These are phyloP conservation scores for Lachancea mirantina DNA, from an alignment of 805 yeast species.

Conservation along the genomic window DNA sequence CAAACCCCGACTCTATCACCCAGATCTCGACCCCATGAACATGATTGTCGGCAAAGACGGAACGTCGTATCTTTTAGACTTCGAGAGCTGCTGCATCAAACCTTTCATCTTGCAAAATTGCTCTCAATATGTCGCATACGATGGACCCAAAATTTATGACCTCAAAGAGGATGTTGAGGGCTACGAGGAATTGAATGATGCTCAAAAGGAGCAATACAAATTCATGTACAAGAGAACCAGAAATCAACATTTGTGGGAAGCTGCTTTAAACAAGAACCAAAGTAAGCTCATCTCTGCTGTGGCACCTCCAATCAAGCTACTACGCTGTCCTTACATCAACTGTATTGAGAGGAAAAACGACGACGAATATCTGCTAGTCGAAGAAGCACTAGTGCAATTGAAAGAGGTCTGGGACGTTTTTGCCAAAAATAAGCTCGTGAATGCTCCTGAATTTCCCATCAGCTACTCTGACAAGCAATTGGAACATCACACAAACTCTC, in stretches of 20 bases:
- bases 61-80: slow-evolving; percentile 58
- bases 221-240: slow-evolving; percentile 86
- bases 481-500: slow-evolving; percentile 47
- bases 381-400: slow-evolving; percentile 59
- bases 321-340: slow-evolving; percentile 57
- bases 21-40: slow-evolving; percentile 90
- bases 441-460: slow-evolving; percentile 51
- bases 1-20: slow-evolving; percentile 65
- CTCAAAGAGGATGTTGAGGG: slow-evolving; percentile 68
- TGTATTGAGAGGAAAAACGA: slow-evolving; percentile 52
- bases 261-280: slow-evolving; percentile 54
- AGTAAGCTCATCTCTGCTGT: slow-evolving; percentile 72
- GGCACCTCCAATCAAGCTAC: slow-evolving; percentile 71
- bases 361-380: slow-evolving; percentile 54
- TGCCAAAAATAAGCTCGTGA: slow-evolving; percentile 49
- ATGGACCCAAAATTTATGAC: slow-evolving; percentile 80
- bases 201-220: slow-evolving; percentile 71
- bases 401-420: slow-evolving; percentile 64
- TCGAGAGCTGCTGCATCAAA: slow-evolving; percentile 72
- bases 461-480: slow-evolving; percentile 51
- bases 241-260: slow-evolving; percentile 86
- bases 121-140: slow-evolving; percentile 80
- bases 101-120: slow-evolving; percentile 74
- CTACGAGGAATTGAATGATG: slow-evolving; percentile 57
- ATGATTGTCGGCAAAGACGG: slow-evolving; percentile 44